These are phyloP conservation scores for Cercis canadensis DNA, from an alignment of 306 rosid species.

Conservation along the genomic window DNA sequence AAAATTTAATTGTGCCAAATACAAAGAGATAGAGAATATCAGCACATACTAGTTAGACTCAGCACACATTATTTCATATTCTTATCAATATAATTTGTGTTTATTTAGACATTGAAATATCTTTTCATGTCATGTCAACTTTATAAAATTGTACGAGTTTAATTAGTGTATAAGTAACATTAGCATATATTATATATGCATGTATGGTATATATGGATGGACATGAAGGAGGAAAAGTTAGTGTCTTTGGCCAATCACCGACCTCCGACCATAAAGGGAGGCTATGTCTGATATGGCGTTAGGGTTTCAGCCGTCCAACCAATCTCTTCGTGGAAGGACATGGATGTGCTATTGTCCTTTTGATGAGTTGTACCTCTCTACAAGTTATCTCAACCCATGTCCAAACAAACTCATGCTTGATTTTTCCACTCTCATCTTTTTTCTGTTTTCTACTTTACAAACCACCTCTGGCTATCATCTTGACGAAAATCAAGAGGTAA, in stretches of 20 bases:
- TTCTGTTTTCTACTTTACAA: not conserved
- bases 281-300: not conserved
- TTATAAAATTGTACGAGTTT: too few relatives aligned
- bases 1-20: too few relatives aligned
- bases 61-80: too few relatives aligned
- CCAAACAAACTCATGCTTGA: not conserved
- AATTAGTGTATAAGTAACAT: too few relatives aligned
- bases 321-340: slow-evolving; percentile 27
- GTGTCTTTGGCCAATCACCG: slow-evolving; percentile 46
- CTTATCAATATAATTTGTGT: too few relatives aligned
- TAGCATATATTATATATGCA: not conserved
- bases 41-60: too few relatives aligned
- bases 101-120: too few relatives aligned
- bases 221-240: slow-evolving; percentile 23
- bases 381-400: not conserved
- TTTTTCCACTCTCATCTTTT: not conserved
- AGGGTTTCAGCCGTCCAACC: slow-evolving; percentile 49
- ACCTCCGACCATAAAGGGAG: slow-evolving; percentile 58
- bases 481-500: too few relatives aligned
- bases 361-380: too few relatives aligned
- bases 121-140: too few relatives aligned
- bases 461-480: not conserved
- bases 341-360: slow-evolving; percentile 23
- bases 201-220: slow-evolving; percentile 17
- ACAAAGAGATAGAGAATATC: too few relatives aligned